Base-by-base conservation (phyloP, 371 early-diverging fungal species). In the Circinella minor region DNA sequence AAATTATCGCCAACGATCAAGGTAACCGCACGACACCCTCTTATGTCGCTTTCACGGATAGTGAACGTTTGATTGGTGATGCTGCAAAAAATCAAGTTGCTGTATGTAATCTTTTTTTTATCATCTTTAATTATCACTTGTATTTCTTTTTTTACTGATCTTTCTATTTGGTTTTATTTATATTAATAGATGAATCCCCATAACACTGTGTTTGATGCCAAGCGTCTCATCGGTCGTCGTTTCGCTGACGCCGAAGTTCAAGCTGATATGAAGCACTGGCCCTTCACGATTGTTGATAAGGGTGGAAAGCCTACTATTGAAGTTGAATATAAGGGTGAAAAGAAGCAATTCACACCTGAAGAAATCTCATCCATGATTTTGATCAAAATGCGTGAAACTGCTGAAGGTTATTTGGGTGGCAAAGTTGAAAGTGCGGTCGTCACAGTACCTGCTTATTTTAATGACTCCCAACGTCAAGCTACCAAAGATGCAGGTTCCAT, bases 1-100 rank as follows among this genome's bases (percentile, higher is more conserved):
- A 96, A 84, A 95, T 96, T 81, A 95, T 97, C 84, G 95, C 98
- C 85, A 98, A 98, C 90, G 94, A 93, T 84, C 97, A 98, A 87
- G 99, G 97, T 80, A 94, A 95, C 90, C 91, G 96, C 74, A 97
- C 95, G 68, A 97, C 96, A 65, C 99, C 98, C 67, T 95, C 96
- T 57, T 95, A 96, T 73, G 98, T 98, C 68, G 97, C 83, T 55
- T 98, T 96, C 91, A 92, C 95, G 74, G 95, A 95, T 80, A 79
- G 84, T 69, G 95, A 93, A 88, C 92, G 96, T 86, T 86, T 97
- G 69, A 92, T 97, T 70, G 98, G 97, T 83, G 95, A 94, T 83
- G 93, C 95, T 73, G 97, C 97, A 75, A 94, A 94, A 89, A 93
- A 96, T 88, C 95, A 96, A 83, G 92, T 89, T 73, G 93, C 93